A percentile compares a stretch with the other conserved stretches of the same genome.
Evolutionary conservation across 1,284 basidiomycete genomes (phyloP).

Genomic region (Microbotryomycetes sp.): DNA sequence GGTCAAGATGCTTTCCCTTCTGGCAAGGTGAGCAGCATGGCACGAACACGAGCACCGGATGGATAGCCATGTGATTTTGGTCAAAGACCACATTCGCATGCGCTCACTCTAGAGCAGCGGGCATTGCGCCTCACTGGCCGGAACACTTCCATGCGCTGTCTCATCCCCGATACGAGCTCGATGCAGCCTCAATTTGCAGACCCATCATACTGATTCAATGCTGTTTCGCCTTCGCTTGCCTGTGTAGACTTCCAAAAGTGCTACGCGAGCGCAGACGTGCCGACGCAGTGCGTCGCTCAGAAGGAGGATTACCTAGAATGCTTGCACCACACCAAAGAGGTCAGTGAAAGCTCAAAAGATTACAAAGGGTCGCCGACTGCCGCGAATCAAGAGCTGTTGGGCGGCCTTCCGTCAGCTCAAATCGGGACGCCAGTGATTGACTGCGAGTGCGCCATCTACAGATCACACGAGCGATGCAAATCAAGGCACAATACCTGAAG

Average conservation of each 20-base stretch:
- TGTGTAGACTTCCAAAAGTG: constrained; percentile 56
- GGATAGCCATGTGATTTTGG: no score
- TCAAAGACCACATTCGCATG: no score
- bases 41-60: constrained; percentile 56
- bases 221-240: no score
- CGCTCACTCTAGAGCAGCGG: no score
- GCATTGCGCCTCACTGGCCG: no score
- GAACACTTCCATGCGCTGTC: no score
- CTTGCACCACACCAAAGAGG: constrained; percentile 85
- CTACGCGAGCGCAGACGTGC: constrained; percentile 73
- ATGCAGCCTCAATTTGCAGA: no score
- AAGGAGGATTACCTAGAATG: constrained; percentile 91
- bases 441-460: no score
- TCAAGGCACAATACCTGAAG: constrained; percentile 35
- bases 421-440: no score
- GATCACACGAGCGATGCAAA: constrained; percentile 33
- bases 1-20: constrained; percentile 80
- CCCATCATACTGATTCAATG: no score
- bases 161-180: no score
- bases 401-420: no score
- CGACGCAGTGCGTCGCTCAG: constrained; percentile 62
- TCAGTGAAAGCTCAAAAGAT: constrained; percentile 39
- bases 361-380: background rate
- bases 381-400: background rate
- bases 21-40: constrained; percentile 59